A percentile compares a stretch with the other conserved stretches of the same genome.
phyloP scores from a whole-genome alignment of 139 green algal species.

The Asterochloris erici region DNA sequence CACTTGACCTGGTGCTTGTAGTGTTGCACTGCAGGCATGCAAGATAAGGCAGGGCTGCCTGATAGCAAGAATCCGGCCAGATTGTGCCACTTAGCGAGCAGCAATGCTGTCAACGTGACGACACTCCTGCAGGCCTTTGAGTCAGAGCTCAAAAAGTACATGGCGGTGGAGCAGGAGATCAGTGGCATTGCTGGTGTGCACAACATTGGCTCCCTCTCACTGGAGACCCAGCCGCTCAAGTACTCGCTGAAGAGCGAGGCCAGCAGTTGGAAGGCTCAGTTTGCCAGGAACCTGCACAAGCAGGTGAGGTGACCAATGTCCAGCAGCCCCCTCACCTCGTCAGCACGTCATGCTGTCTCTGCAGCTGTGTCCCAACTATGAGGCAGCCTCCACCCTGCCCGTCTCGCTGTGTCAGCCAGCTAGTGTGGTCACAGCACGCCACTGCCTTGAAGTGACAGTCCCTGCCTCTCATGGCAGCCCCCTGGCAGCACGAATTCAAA shows the following conservation, averaged over 20 bases:
- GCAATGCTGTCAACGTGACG: neutral
- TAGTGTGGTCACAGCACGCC: no score
- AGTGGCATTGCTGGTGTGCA: conserved; percentile 61
- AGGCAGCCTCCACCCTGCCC: no score
- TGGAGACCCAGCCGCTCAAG: conserved; percentile 87
- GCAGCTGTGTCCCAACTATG: neutral
- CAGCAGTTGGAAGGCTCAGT: conserved; percentile 88
- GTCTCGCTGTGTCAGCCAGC: no score
- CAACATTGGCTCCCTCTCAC: conserved; percentile 79
- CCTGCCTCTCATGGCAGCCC: no score
- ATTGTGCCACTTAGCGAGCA: neutral
- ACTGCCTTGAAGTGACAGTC: no score
- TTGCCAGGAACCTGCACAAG: conserved; percentile 89
- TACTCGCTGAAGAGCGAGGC: conserved; percentile 78
- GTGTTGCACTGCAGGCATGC: no score
- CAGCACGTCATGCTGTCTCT: conserved; percentile 66
- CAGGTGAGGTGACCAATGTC: conserved; percentile 31
- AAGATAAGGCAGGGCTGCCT: no score
- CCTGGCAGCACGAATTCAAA: no score
- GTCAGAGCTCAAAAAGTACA: conserved; percentile 71
- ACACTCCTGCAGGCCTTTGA: conserved; percentile 62
- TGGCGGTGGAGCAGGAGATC: conserved; percentile 65
- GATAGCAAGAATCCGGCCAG: neutral
- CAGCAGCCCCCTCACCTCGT: neutral
- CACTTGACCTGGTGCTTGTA: no score